Percentiles rank a stretch among this genome's conserved stretches.
Conservation (phyloP, 1,139 yeast species). For the Pneumocystis canis region DNA sequence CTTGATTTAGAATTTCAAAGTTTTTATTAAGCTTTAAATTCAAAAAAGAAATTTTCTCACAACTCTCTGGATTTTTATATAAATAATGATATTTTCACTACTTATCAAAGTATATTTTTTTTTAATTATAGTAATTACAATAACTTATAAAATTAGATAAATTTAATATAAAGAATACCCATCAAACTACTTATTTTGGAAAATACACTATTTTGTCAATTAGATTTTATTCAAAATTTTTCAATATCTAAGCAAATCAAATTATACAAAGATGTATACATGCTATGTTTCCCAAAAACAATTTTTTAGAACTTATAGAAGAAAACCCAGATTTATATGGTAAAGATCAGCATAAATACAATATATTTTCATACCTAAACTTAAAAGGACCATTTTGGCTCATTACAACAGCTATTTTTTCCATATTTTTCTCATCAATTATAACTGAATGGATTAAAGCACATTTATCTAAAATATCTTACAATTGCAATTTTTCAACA, state of each 20-base stretch:
- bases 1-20: not conserved
- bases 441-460: conserved; percentile 38
- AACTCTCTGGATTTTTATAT: not conserved
- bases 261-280: conserved; percentile 29
- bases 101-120: not conserved
- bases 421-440: conserved; percentile 61
- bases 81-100: not conserved
- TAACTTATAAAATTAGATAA: not conserved
- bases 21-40: not conserved
- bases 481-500: conserved; percentile 46
- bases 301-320: conserved; percentile 28
- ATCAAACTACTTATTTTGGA: conserved; percentile 10
- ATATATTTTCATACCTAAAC: not conserved
- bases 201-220: conserved; percentile 15
- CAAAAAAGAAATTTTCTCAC: not conserved
- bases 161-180: not conserved
- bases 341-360: not conserved
- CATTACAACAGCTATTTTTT: conserved; percentile 58
- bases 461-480: conserved; percentile 30
- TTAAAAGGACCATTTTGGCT: conserved; percentile 67
- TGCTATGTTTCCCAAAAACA: conserved; percentile 28
- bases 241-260: conserved; percentile 23
- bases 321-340: conserved; percentile 39
- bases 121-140: not conserved
- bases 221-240: conserved; percentile 16